Conservation (phyloP, 1,284 basidiomycete genomes). For the Trichosporon sp. region DNA sequence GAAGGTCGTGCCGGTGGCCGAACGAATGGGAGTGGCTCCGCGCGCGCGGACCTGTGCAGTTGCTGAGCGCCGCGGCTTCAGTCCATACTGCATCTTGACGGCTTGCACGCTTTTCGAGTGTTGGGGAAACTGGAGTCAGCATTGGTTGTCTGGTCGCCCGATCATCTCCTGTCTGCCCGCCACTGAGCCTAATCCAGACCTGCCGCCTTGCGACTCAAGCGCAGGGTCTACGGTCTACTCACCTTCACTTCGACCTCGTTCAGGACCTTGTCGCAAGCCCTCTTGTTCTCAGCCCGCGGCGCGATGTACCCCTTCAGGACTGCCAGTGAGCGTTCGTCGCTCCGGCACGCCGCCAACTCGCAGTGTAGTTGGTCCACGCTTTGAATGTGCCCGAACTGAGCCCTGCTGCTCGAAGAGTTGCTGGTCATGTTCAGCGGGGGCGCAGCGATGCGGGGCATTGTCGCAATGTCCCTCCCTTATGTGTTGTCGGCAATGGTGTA, state of each 20-base stretch:
- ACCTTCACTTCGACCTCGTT: slow-evolving; percentile 1
- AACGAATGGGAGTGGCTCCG: not conserved
- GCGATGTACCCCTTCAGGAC: not conserved
- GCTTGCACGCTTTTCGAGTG: not conserved
- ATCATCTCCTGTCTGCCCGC: not conserved
- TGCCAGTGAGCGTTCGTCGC: not conserved
- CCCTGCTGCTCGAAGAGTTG: not conserved
- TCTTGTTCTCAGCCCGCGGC: not conserved
- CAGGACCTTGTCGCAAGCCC: not conserved
- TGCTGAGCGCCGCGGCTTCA: not conserved
- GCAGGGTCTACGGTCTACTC: not conserved
- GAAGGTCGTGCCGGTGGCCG: not conserved
- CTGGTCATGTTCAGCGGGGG: not conserved
- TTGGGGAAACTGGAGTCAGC: slow-evolving; percentile 7
- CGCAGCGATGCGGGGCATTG: slow-evolving; percentile 7
- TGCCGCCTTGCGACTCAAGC: no score
- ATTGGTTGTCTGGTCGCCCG: not conserved
- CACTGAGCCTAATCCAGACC: not conserved
- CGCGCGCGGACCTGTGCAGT: not conserved
- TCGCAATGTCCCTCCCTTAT: no score
- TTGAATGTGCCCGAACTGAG: not conserved
- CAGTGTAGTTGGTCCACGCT: not conserved
- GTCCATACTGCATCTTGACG: not conserved
- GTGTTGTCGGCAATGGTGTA: no score
- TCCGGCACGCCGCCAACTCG: not conserved